Evolutionary conservation across 2,329 filamentous ascomycete genomes (phyloP).

Genomic region (Trichoderma simmonsii): DNA sequence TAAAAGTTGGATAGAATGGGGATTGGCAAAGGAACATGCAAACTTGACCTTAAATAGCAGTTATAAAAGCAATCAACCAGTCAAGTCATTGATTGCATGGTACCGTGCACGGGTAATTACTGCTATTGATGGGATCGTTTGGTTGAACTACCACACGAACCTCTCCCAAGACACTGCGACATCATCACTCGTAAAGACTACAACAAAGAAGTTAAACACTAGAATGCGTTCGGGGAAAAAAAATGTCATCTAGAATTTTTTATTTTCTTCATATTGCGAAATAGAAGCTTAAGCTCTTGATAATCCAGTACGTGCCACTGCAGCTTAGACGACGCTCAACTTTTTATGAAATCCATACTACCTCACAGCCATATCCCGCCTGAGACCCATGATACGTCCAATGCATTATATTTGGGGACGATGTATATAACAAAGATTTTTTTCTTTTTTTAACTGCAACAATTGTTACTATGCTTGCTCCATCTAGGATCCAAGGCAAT

Average conservation of each 20-base stretch:
- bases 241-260: background rate
- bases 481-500: background rate
- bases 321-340: constrained; percentile 7
- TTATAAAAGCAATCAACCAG: background rate
- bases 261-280: background rate
- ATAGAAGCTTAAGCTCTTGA: background rate
- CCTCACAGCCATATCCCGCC: background rate
- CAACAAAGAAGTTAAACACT: background rate
- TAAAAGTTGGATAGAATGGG: background rate
- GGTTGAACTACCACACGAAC: background rate
- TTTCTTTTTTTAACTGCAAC: constrained; percentile 11
- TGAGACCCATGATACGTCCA: constrained; percentile 1
- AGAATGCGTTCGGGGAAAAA: background rate
- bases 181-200: background rate
- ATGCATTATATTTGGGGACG: background rate
- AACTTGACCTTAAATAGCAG: background rate
- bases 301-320: constrained; percentile 10
- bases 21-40: background rate
- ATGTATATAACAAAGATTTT: background rate
- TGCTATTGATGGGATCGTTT: background rate
- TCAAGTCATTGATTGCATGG: background rate
- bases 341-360: constrained; percentile 6
- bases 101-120: background rate
- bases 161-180: background rate
- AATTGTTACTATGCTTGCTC: constrained; percentile 14